Conservation (phyloP, 495 filamentous ascomycete species). For the Zalerion maritima region DNA sequence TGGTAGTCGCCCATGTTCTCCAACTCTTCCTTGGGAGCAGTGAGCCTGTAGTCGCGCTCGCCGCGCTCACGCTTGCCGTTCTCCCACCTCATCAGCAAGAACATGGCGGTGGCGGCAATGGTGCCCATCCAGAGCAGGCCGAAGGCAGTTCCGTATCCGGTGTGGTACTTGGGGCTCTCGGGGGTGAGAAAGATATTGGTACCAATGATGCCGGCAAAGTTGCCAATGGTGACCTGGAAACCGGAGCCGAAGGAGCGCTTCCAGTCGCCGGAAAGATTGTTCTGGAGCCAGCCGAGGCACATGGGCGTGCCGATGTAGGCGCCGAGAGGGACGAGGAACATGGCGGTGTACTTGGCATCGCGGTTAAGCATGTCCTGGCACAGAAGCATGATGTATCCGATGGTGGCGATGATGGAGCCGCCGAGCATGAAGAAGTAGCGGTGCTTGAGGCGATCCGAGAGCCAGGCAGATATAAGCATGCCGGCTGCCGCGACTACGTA, state of each 20-base stretch:
- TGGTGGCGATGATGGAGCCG: constrained; percentile 31
- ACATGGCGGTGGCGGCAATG: constrained; percentile 22
- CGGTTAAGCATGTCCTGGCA: constrained; percentile 13
- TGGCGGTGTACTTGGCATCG: constrained; percentile 36
- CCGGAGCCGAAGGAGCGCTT: constrained; percentile 44
- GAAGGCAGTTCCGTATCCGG: constrained; percentile 33
- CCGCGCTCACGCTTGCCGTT: constrained; percentile 39
- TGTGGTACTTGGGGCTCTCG: constrained; percentile 33
- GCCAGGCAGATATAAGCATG: constrained; percentile 29
- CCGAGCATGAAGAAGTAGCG: constrained; percentile 33
- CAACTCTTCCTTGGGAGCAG: constrained; percentile 26
- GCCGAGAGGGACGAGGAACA: constrained; percentile 39
- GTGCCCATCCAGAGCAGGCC: constrained; percentile 38
- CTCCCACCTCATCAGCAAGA: constrained; percentile 33
- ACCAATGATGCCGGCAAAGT: constrained; percentile 42
- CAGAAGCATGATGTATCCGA: constrained; percentile 37
- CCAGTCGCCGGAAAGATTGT: constrained; percentile 42
- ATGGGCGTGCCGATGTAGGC: constrained; percentile 36
- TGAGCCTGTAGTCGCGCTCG: constrained; percentile 34
- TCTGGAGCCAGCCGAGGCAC: constrained; percentile 38
- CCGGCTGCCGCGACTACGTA: constrained; percentile 36
- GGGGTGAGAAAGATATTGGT: constrained; percentile 30
- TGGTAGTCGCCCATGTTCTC: constrained; percentile 47
- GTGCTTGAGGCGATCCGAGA: constrained; percentile 23
- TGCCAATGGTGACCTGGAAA: constrained; percentile 41